Evolutionary conservation across 805 yeast genomes (phyloP).

Genomic region (Komagataella kurtzmanii): DNA sequence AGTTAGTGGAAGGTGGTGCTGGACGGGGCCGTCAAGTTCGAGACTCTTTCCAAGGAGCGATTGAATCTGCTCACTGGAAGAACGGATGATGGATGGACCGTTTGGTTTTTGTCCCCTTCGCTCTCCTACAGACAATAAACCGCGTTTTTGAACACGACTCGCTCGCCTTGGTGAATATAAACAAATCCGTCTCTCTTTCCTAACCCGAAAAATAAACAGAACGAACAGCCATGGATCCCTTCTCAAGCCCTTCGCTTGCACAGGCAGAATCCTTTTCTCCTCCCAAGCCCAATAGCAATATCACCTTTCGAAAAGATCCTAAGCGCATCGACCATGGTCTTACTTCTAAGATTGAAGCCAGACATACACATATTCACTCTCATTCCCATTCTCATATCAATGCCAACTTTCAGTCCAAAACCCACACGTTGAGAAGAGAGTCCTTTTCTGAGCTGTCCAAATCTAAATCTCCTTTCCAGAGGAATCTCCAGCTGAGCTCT

Average conservation of each 20-base stretch:
- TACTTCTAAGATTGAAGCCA: background rate
- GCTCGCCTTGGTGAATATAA: background rate
- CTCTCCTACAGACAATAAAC: background rate
- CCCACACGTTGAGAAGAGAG: background rate
- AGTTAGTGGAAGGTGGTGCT: background rate
- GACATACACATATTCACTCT: background rate
- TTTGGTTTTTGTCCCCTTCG: background rate
- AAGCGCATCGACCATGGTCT: background rate
- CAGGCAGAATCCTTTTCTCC: background rate
- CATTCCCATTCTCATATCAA: background rate
- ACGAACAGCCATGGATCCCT: background rate
- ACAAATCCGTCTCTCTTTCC: background rate
- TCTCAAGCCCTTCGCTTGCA: background rate
- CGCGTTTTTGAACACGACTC: background rate
- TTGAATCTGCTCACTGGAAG: background rate
- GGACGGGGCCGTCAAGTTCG: background rate
- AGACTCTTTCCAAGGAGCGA: background rate
- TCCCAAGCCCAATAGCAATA: background rate
- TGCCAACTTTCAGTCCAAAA: background rate
- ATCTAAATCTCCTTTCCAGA: background rate
- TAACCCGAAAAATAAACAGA: background rate
- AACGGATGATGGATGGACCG: background rate
- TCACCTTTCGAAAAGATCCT: background rate
- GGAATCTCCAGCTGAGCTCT: background rate
- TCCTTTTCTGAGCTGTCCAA: conserved; percentile 2